Evolutionary conservation across 345 rosid genomes (phyloP).

Genomic region (Capsella bursapastoris): DNA sequence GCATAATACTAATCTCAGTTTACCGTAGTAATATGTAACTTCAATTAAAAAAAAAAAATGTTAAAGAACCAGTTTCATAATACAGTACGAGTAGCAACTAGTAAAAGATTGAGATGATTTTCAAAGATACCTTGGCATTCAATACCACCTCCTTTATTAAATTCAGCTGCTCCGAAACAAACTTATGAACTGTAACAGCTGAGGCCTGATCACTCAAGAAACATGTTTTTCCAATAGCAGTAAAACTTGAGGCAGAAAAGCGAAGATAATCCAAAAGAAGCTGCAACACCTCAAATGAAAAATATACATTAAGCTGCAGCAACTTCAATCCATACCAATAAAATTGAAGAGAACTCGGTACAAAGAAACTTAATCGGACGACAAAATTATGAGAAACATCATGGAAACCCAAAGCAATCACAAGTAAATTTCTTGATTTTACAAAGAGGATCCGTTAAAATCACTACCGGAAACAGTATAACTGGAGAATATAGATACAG

Average conservation of each 20-base stretch:
- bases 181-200: slow-evolving; percentile 54
- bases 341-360: neutral
- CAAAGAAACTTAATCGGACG: neutral
- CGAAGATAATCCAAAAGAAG: slow-evolving; percentile 67
- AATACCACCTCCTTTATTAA: slow-evolving; percentile 56
- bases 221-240: slow-evolving; percentile 57
- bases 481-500: neutral
- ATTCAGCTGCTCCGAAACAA: slow-evolving; percentile 64
- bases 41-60: slow-evolving; percentile 4
- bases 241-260: slow-evolving; percentile 60
- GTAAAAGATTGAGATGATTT: slow-evolving; percentile 13
- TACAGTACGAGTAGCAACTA: neutral
- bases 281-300: slow-evolving; percentile 51
- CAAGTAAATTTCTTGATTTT: neutral
- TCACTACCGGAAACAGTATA: neutral
- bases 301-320: slow-evolving; percentile 1
- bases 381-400: neutral
- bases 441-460: neutral
- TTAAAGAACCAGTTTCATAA: slow-evolving; percentile 8
- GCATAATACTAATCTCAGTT: slow-evolving; percentile 25
- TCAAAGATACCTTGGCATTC: slow-evolving; percentile 63
- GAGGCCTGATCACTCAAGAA: slow-evolving; percentile 45
- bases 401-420: neutral
- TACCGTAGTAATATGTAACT: neutral
- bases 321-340: neutral